These are phyloP conservation scores for Sporothrix pallida DNA, from an alignment of 2,329 filamentous ascomycete genomes.

Conservation along the genomic window DNA sequence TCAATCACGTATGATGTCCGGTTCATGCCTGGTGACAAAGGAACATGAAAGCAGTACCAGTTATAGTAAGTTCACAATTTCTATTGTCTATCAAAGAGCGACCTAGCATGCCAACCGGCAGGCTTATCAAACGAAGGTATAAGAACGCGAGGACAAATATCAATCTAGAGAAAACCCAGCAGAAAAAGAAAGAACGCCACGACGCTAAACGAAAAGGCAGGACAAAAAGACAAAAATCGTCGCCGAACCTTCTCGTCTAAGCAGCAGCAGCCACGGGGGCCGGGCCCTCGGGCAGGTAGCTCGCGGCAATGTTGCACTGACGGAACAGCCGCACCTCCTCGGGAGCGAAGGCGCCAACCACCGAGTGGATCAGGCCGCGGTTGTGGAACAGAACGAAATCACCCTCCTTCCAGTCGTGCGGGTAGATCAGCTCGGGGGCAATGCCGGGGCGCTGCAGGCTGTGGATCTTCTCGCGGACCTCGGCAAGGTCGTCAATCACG, in stretches of 20 bases:
- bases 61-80: background rate
- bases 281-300: constrained; percentile 41
- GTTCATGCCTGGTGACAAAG: too few species aligned
- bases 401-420: constrained; percentile 78
- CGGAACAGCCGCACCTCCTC: constrained; percentile 76
- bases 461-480: constrained; percentile 71
- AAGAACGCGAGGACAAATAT: background rate
- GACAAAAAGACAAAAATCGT: constrained; percentile 1
- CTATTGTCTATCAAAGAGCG: background rate
- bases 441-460: constrained; percentile 75
- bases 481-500: constrained; percentile 68
- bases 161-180: background rate
- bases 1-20: too few species aligned
- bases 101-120: background rate
- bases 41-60: background rate
- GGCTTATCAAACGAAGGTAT: constrained; percentile 8
- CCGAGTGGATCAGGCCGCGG: constrained; percentile 74
- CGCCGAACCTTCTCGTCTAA: background rate
- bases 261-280: constrained; percentile 1
- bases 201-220: constrained; percentile 13
- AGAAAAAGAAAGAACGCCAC: background rate
- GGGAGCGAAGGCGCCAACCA: constrained; percentile 74
- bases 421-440: constrained; percentile 69
- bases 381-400: constrained; percentile 82
- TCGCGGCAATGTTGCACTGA: constrained; percentile 80